Evolutionary conservation across 176 grass and related monocot genomes (phyloP).

Genomic region (Carex littledalei): DNA sequence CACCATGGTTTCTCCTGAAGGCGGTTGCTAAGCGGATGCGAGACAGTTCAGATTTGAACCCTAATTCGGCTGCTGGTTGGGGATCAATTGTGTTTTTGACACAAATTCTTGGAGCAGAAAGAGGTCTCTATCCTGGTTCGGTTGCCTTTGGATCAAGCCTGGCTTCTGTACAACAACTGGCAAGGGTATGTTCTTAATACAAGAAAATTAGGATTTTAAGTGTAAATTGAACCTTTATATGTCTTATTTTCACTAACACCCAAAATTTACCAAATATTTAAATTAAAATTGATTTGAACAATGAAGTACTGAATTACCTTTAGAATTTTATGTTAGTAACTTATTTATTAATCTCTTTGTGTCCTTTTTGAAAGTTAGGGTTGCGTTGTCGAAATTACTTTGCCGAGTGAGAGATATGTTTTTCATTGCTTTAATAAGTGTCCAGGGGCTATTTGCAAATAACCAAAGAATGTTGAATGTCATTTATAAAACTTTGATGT

Average conservation of each 20-base stretch:
- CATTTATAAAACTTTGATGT: not conserved
- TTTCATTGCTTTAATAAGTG: not conserved
- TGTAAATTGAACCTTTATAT: not conserved
- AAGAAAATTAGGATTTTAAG: not conserved
- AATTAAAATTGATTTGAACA: not conserved
- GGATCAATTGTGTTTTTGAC: slow-evolving; percentile 73
- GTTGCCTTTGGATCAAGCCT: slow-evolving; percentile 72
- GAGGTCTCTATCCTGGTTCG: slow-evolving; percentile 77
- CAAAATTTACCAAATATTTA: not conserved
- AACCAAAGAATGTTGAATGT: not conserved
- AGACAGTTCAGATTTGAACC: slow-evolving; percentile 18
- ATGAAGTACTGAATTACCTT: not conserved
- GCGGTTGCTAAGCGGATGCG: slow-evolving; percentile 44
- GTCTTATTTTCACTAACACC: not conserved
- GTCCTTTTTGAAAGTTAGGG: not conserved
- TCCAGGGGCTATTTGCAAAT: not conserved
- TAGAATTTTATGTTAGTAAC: not conserved
- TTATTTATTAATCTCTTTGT: not conserved
- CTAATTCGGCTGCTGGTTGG: slow-evolving; percentile 33
- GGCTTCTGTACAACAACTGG: slow-evolving; percentile 77
- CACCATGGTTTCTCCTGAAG: slow-evolving; percentile 78
- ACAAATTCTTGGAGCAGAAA: slow-evolving; percentile 83
- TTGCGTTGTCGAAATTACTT: not conserved
- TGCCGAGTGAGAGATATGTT: not conserved
- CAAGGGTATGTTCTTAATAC: slow-evolving; percentile 42